Conservation (phyloP, 2,329 filamentous ascomycete genomes). For the Claviceps africana region DNA sequence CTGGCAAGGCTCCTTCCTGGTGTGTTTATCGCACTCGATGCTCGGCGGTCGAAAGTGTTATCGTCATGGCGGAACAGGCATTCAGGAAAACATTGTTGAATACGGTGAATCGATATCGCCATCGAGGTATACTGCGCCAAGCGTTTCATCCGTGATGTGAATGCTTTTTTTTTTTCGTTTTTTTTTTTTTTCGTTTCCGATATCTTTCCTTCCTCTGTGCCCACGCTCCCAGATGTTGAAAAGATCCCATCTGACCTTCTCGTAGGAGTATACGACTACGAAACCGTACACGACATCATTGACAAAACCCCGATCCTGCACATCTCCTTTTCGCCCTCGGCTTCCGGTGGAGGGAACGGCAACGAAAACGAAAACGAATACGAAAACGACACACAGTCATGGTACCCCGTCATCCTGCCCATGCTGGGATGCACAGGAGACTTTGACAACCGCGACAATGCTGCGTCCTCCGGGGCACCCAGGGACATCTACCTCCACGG, state of each 20-base stretch:
- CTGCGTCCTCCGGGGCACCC: not conserved
- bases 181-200: too few relatives aligned
- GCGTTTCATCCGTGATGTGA: too few relatives aligned
- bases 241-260: not conserved
- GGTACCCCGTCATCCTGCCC: not conserved
- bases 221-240: too few relatives aligned
- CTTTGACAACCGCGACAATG: not conserved
- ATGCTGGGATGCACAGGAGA: not conserved
- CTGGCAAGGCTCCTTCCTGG: too few relatives aligned
- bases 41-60: not conserved
- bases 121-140: too few relatives aligned
- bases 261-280: not conserved
- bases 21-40: not conserved
- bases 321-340: not conserved
- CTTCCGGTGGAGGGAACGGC: not conserved
- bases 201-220: too few relatives aligned
- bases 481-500: not conserved
- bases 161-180: too few relatives aligned
- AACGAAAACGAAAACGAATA: not conserved
- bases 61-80: not conserved
- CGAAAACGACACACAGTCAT: not conserved
- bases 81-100: not conserved
- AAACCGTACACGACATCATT: not conserved
- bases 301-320: not conserved
- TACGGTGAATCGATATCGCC: not conserved